Base-by-base conservation (phyloP, 139 green algal genomes). In the Dunaliella primolecta region DNA sequence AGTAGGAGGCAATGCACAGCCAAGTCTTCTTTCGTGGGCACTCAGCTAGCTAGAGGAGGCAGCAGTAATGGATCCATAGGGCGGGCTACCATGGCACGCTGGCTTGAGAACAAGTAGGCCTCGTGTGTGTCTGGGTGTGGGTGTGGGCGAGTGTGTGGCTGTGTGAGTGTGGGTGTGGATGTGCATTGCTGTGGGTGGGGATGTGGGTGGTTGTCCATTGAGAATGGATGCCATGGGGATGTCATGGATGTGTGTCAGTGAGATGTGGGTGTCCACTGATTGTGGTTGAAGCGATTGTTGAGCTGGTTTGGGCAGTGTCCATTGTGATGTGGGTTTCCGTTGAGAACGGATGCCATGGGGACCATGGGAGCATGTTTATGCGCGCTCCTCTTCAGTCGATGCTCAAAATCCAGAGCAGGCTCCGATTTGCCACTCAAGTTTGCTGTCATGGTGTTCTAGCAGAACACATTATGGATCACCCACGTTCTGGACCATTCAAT, bases 31-130 rank as follows among this genome's bases (percentile, higher is more conserved):
- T 64, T 64, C 15, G 46, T 64, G 46, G 46, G 46, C 46, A 64
- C 7, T 7, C 46, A 64, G 46, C 46, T 64, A 7, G 15, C 15
- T 15, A 64, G 24, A 1, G 36, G 15, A 1, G 7, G 20, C 35
- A 27, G 31, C 72, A 83, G 75, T 75, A 91, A 91, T 71, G 89
- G 89, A 36, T 83, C 83, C 33, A 80, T 87, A 30, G n/a, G 29
- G 25, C 79, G 82, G 0, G 88, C 83, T 64, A 72, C 38, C n/a
- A 91, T 91, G 83, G 81, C 86, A 25, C 88, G 89, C 38, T 95
- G 92, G 92, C 86, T 95, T 1, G 92, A 95, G 36, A 95, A 93
- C 92, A 95, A 90, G 89, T 92, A 36, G 56, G 82, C 1, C 36
- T 32, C 33, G 21, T 31, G 31, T n/a, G n/a, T n/a, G 31, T 20